Evolutionary conservation across 768 basidiomycete genomes (phyloP), one percentile per base, ranked within the genome.

Genomic region (Chalciporus piperatus): DNA sequence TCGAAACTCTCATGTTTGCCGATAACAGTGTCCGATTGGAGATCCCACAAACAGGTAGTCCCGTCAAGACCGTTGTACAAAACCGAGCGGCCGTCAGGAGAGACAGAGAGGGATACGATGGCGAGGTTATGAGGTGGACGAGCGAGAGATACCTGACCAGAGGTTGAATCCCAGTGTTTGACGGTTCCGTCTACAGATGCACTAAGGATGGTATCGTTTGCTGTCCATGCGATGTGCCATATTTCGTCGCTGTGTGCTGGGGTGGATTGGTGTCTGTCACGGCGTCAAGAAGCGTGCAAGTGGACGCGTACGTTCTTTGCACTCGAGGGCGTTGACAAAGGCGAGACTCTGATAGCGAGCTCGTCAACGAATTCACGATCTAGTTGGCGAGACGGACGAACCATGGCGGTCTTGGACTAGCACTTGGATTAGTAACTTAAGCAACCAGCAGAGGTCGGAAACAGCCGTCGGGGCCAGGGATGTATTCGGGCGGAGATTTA

Each of bases 1-100:
- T 75, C 76, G 60, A 82, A 93, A 56, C 89, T 93, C 66, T 93
- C 91, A 51, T 82, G 81, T 49, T 75, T 80, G 11, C 82, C 87
- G 1, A 82, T 66, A 3, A 85, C 64, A 32, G 79, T 74, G 4
- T 86, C 87, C 16, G 73, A 78, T 32, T 77, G 69, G 41, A 93
- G 66, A 63, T 94, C 84, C 80, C 86, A 87, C 22, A 95, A 70
- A 42, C 72, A 77, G 0, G 91, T 92, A 25, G 86, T 79, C 2
- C 94, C 94, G 60, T 96, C 93, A 17, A 95, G 74, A 48, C 87
- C 87, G 61, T 92, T 92, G 59, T 84, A 87, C 41, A 97, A 67
- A 0, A 83, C 91, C 27, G 70, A 72, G 42, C 71, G 74, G 8
- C 90, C 94, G 43, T 82, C 76, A 0, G 79, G 76, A 17, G 84